phyloP scores from a whole-genome alignment of 2,329 filamentous ascomycete genomes.

The Fusarium sp. region DNA sequence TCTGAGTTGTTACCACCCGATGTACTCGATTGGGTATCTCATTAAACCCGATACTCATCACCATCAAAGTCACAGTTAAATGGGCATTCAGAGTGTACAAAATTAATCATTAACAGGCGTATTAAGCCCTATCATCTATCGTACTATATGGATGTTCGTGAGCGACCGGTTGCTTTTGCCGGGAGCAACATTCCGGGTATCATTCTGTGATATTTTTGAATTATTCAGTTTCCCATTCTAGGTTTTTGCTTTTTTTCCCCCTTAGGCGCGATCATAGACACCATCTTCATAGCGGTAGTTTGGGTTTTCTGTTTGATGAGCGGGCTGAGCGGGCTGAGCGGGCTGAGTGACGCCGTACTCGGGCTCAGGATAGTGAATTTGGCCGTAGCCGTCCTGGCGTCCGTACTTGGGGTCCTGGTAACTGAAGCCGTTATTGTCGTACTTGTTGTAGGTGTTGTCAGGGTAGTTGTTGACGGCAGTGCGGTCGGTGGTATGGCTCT shows the following conservation, averaged over 20 bases:
- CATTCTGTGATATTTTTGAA: constrained; percentile 11
- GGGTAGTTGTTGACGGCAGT: constrained; percentile 53
- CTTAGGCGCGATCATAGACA: constrained; percentile 52
- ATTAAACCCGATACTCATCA: not conserved
- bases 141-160: constrained; percentile 19
- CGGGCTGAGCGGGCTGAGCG: constrained; percentile 5
- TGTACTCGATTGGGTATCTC: too few species aligned
- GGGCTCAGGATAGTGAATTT: constrained; percentile 48
- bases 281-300: constrained; percentile 58
- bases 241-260: too few species aligned
- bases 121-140: constrained; percentile 23
- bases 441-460: constrained; percentile 47
- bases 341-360: constrained; percentile 36
- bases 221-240: not conserved
- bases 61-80: not conserved
- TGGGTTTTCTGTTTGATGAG: constrained; percentile 21
- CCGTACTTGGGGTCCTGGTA: constrained; percentile 45
- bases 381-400: constrained; percentile 50
- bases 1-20: too few species aligned
- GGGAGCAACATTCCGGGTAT: constrained; percentile 36
- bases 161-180: constrained; percentile 23
- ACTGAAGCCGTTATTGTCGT: constrained; percentile 43
- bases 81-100: not conserved
- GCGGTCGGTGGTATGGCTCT: constrained; percentile 59
- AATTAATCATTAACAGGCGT: constrained; percentile 42